Evolutionary conservation across 2,329 filamentous ascomycete species (phyloP).

Genomic region (Colletotrichum godetiae): DNA sequence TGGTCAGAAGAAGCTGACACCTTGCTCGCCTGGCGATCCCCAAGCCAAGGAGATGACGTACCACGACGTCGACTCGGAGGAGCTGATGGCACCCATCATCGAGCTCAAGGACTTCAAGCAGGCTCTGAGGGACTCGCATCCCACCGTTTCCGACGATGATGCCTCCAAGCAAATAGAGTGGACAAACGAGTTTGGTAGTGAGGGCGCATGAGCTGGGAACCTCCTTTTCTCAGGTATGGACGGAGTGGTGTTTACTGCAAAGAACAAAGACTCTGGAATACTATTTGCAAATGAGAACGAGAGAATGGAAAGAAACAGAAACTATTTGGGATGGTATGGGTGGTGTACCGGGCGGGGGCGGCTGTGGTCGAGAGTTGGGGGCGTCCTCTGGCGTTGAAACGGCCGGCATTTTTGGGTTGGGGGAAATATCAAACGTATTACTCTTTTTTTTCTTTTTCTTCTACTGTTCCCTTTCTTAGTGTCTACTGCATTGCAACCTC

Average conservation of each 20-base stretch:
- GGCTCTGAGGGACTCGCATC: conserved; percentile 87
- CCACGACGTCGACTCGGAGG: conserved; percentile 85
- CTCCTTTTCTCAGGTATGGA: not conserved
- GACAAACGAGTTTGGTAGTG: conserved; percentile 96
- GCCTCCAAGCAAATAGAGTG: conserved; percentile 87
- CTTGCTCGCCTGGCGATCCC: conserved; percentile 91
- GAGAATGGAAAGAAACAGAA: conserved; percentile 16
- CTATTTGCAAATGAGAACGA: not conserved
- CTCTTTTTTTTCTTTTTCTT: not conserved
- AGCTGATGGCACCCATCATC: conserved; percentile 87
- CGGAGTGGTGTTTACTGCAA: not conserved
- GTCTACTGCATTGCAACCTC: conserved; percentile 22
- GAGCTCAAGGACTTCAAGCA: conserved; percentile 93
- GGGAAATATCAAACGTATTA: conserved; percentile 15
- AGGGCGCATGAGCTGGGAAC: conserved; percentile 67
- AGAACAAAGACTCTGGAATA: not conserved
- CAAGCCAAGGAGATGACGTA: conserved; percentile 94
- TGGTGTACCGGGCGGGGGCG: not conserved
- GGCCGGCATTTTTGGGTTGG: conserved; percentile 31
- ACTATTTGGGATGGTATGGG: not conserved
- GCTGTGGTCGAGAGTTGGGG: conserved; percentile 5
- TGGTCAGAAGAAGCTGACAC: conserved; percentile 76
- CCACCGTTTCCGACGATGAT: conserved; percentile 91
- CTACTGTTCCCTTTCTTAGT: not conserved
- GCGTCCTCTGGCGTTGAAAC: conserved; percentile 33